Base-by-base conservation (phyloP, 345 rosid species). In the Mallotus nudiflorus region DNA sequence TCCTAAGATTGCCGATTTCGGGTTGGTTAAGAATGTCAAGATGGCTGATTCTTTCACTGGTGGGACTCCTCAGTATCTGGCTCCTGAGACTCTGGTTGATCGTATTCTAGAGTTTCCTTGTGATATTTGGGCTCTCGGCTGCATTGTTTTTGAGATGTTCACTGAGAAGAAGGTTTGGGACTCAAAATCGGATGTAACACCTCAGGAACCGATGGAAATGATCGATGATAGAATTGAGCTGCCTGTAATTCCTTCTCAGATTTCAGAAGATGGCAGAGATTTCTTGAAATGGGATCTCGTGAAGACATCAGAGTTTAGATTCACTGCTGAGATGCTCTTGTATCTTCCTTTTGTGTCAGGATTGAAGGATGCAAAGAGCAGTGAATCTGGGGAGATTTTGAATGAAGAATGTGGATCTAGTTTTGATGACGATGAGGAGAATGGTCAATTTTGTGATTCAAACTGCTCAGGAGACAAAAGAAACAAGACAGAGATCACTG, bases 51-150 rank as follows among this genome's bases (percentile, higher is more conserved):
- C 22, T 58, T 45, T 11, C 2, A 57, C 59, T 46, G 70, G 96
- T 65, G 98, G 98, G 1, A 93, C 98, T 35, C 88, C 91, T 48
- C 67, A 88, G 67, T 91, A 88, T 62, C 75, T 89, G 86, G 87
- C 97, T 48, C 98, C 96, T 12, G 98, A 93, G 65, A 77, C 97
- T 0, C 89, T 89, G 50, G 82, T 71, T 44, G 78, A 82, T 22
- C 82, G 82, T 68, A 83, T 82, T 51, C 84, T 84, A 54, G 96
- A 87, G 71, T 62, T 92, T n/a, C 84, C 88, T n/a, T 84, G 77
- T 46, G 98, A 93, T 58, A 82, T 93, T 4, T 93, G 98, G 97
- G 93, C 96, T 5, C 84, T 93, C 24, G 98, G 97, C 10, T 93
- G 97, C 52, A 81, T 76, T 0, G 87, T 85, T 13, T 84, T 81